Evolutionary conservation across 2,329 filamentous ascomycete genomes (phyloP), one percentile per base, ranked within the genome.

Genomic region (Cladosporium sp.): DNA sequence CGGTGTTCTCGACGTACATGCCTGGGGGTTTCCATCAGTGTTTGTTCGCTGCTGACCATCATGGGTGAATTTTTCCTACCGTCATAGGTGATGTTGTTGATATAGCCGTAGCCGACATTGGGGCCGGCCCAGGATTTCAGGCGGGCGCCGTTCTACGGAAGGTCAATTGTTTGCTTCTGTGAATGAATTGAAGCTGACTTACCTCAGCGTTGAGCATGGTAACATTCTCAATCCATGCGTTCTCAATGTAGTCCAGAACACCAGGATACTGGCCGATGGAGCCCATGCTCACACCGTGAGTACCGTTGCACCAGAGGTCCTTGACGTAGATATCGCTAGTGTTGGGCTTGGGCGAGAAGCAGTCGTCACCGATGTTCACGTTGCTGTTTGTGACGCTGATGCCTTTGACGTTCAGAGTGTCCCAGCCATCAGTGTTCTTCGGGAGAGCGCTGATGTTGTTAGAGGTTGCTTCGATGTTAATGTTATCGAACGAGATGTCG

Each of bases 371-470:
- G 5, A 69, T 64, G 43, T 69, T 67, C 42, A 70, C 63, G 18
- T 64, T 61, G 3, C 65, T 68, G 56, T 69, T 69, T 2, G 65
- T 67, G 1, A 70, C 66, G 2, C 54, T 75, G 7, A 84, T 64
- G 0, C 74, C 74, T 48, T 81, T 74, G 32, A 81, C 75, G 50
- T 82, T 82, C 50, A 79, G 70, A 0, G 78, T 78, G 67, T 84
- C 81, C 64, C 83, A 82, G 40, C 82, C 82, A 56, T 84, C 81
- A 0, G 79, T 82, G 63, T 84, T 84, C 61, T 81, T 80, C 4
- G 81, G 78, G 3, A 43, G 40, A 63, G 42, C 69, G 18, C 72
- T 69, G 43, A 61, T 66, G 52, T 75, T 77, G 13, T 68, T 76
- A n/a, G 78, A 81, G 14, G 72, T 68, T 0, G 78, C 77, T 10